Base-by-base conservation (phyloP, 495 filamentous ascomycete genomes). In the Neurospora sp. region DNA sequence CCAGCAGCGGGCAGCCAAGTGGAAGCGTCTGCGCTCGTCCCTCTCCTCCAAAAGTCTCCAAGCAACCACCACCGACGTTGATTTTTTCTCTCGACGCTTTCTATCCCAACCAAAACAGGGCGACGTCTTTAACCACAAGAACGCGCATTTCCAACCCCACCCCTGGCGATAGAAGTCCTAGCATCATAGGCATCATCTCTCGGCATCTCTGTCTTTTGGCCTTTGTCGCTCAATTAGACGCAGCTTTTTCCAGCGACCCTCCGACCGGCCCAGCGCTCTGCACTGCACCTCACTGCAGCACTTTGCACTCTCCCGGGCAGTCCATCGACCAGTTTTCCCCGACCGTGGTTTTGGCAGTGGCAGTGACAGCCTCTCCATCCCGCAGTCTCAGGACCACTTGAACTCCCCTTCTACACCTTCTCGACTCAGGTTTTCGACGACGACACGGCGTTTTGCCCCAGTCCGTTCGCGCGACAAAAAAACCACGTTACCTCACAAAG, bases 41-140 rank as follows among this genome's bases (percentile, higher is more conserved):
- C 70, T 72, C 74, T 75, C 74, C 78, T 78, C 76, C 79, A 76
- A 76, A 77, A 76, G 73, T 78, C 76, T 75, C 76, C 74, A 77
- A 75, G 75, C 69, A 59, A 74, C 73, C 73, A 73, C 74, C 74
- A 70, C 75, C 71, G 74, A 78, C 78, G 73, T 68, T 48, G 71
- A 74, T 72, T 74, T 73, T 81, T 79, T 76, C 74, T 39, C 70
- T 73, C 71, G 75, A 72, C 77, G 40, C 71, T 65, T 65, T 77
- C 72, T 75, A 65, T 78, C 77, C 72, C 70, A 76, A 75, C 39
- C 65, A 39, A 44, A 65, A 46, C 68, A 71, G 73, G 71, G 72
- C 76, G 72, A 80, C 73, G 74, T 77, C 69, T 74, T 65, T 72
- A 53, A 75, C 76, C 48, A 76, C 76, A 72, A 76, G 73, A 69